Percentiles rank a stretch among this genome's conserved stretches.
Conservation (phyloP, 2,329 filamentous ascomycete species). For the Fusarium succisae region DNA sequence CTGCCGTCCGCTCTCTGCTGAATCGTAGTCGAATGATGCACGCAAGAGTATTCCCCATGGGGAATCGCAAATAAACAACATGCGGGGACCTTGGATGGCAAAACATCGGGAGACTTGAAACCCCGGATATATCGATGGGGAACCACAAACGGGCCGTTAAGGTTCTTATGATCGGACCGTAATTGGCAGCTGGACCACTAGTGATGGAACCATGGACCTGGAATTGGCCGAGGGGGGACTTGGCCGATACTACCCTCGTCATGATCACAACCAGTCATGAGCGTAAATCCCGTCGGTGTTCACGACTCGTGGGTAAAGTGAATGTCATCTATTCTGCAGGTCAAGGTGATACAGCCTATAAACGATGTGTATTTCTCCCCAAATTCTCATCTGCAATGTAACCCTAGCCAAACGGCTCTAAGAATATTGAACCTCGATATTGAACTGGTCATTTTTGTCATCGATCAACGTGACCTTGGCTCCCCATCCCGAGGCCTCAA, state of each 20-base stretch:
- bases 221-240: background rate
- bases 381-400: background rate
- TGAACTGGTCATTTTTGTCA: background rate
- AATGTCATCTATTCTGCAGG: background rate
- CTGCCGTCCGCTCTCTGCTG: background rate
- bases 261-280: background rate
- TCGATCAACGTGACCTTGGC: constrained; percentile 19
- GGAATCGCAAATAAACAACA: background rate
- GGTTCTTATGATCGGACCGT: constrained; percentile 3
- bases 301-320: background rate
- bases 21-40: background rate
- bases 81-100: background rate
- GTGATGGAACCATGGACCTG: background rate
- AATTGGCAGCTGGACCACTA: constrained; percentile 1
- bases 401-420: background rate
- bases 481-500: constrained; percentile 19
- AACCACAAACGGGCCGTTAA: constrained; percentile 25
- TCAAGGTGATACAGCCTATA: background rate
- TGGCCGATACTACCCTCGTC: constrained; percentile 11
- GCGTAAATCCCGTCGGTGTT: background rate
- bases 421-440: background rate
- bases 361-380: background rate
- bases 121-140: background rate
- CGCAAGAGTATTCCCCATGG: constrained; percentile 13
- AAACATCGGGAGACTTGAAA: constrained; percentile 1